These are phyloP conservation scores for Pisolithus sp. DNA, from an alignment of 768 basidiomycete genomes.

Conservation along the genomic window DNA sequence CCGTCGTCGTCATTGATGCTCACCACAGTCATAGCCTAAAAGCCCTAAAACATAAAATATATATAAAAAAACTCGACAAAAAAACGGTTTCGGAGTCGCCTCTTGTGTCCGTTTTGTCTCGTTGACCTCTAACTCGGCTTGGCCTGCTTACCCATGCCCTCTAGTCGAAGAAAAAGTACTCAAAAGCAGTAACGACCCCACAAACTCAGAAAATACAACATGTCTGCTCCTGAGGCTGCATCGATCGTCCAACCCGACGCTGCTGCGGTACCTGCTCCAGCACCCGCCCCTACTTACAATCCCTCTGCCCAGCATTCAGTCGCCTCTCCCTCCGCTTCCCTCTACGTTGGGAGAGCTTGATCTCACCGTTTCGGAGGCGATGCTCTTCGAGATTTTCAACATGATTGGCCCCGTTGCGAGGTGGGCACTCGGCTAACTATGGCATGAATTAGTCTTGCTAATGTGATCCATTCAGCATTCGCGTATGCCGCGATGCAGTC, in stretches of 20 bases:
- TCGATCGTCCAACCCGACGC: slow-evolving; percentile 46
- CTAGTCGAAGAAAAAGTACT: slow-evolving; percentile 69
- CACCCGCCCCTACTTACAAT: slow-evolving; percentile 50
- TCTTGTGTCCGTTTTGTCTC: slow-evolving; percentile 49
- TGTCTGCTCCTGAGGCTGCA: slow-evolving; percentile 54
- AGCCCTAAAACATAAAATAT: slow-evolving; percentile 51
- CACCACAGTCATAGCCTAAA: slow-evolving; percentile 40
- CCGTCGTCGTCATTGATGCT: slow-evolving; percentile 10
- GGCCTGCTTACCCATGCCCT: slow-evolving; percentile 11
- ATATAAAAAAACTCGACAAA: slow-evolving; percentile 52
- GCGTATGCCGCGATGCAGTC: slow-evolving; percentile 99
- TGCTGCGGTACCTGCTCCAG: slow-evolving; percentile 34
- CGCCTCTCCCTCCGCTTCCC: slow-evolving; percentile 78
- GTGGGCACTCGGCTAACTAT: slow-evolving; percentile 36
- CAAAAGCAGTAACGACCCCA: slow-evolving; percentile 82
- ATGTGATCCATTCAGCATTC: slow-evolving; percentile 55
- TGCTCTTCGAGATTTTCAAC: slow-evolving; percentile 99
- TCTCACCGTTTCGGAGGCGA: slow-evolving; percentile 96
- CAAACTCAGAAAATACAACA: slow-evolving; percentile 42
- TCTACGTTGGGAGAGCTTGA: slow-evolving; percentile 99
- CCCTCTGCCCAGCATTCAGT: slow-evolving; percentile 42
- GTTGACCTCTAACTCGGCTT: slow-evolving; percentile 9
- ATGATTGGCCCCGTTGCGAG: slow-evolving; percentile 99
- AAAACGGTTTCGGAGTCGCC: slow-evolving; percentile 73
- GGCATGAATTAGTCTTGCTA: neutral